These are phyloP conservation scores for Starmerella potacharoeniae DNA, from an alignment of 805 yeast genomes.

Conservation along the genomic window DNA sequence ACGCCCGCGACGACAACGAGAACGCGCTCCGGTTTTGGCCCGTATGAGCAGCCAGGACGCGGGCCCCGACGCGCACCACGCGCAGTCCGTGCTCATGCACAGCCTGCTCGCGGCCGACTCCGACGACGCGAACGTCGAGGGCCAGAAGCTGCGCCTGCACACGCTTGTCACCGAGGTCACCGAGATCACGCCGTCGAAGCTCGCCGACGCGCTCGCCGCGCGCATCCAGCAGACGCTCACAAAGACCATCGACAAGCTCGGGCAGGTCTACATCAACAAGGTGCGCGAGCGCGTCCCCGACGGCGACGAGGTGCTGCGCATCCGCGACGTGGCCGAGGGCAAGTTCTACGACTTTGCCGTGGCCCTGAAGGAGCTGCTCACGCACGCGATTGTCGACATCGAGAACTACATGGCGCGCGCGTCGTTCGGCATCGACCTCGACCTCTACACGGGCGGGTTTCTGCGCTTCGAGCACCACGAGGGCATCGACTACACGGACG, in stretches of 20 bases:
- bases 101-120: conserved; percentile 5
- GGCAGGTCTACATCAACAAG: not conserved
- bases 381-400: not conserved
- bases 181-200: conserved; percentile 5
- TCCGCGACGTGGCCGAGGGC: not conserved
- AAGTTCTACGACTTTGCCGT: conserved; percentile 4
- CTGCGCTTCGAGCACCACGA: conserved; percentile 15
- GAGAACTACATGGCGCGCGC: conserved; percentile 9
- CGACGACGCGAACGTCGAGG: conserved; percentile 1
- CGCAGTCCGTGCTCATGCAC: conserved; percentile 2
- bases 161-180: conserved; percentile 11
- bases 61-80: not conserved
- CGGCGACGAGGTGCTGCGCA: not conserved
- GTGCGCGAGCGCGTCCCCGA: conserved; percentile 8
- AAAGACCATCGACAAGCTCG: not conserved
- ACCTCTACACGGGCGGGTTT: conserved; percentile 14
- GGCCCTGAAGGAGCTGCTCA: not conserved
- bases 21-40: not conserved
- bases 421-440: conserved; percentile 10
- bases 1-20: not conserved
- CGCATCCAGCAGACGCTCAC: not conserved
- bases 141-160: conserved; percentile 6
- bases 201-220: conserved; percentile 6
- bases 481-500: conserved; percentile 15
- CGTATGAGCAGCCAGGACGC: not conserved